Evolutionary conservation across 2,329 filamentous ascomycete genomes (phyloP).

Genomic region (Biscogniauxia sp.): DNA sequence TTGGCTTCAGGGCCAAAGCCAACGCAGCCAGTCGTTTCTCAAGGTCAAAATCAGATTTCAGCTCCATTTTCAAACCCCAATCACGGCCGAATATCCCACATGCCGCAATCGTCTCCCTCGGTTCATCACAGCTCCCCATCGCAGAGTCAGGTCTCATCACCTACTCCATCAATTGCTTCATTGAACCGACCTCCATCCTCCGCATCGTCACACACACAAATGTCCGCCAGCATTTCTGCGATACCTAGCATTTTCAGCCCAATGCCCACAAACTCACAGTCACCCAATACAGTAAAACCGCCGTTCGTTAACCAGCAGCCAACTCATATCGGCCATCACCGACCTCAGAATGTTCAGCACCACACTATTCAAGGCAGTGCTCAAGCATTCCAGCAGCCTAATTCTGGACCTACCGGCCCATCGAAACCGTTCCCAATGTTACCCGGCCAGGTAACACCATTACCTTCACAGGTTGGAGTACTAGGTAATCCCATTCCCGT

Average conservation of each 20-base stretch:
- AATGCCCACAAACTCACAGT: constrained; percentile 8
- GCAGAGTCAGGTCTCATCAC: constrained; percentile 31
- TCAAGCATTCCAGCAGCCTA: constrained; percentile 7
- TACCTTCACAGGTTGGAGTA: constrained; percentile 29
- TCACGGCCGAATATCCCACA: constrained; percentile 12
- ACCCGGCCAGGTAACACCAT: constrained; percentile 29
- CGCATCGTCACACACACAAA: constrained; percentile 18
- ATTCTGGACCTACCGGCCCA: too few species aligned
- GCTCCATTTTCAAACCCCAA: constrained; percentile 1
- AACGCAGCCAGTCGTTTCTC: constrained; percentile 4
- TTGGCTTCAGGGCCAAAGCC: constrained; percentile 6
- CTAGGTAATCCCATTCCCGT: constrained; percentile 7
- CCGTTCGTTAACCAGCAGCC: constrained; percentile 5
- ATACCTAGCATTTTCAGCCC: constrained; percentile 5
- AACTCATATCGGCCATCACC: background rate
- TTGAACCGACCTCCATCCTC: constrained; percentile 25
- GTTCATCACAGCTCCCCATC: constrained; percentile 24
- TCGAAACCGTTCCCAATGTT: constrained; percentile 30
- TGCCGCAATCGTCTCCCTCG: constrained; percentile 19
- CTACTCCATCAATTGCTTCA: constrained; percentile 27
- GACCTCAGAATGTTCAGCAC: constrained; percentile 2
- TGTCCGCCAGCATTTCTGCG: constrained; percentile 7
- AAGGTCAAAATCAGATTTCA: constrained; percentile 8
- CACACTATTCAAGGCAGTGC: constrained; percentile 6
- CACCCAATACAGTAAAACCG: constrained; percentile 13